A percentile compares a stretch with the other conserved stretches of the same genome.
Evolutionary conservation across 257 asterid species (phyloP).

Genomic region (Primulina eburnea): DNA sequence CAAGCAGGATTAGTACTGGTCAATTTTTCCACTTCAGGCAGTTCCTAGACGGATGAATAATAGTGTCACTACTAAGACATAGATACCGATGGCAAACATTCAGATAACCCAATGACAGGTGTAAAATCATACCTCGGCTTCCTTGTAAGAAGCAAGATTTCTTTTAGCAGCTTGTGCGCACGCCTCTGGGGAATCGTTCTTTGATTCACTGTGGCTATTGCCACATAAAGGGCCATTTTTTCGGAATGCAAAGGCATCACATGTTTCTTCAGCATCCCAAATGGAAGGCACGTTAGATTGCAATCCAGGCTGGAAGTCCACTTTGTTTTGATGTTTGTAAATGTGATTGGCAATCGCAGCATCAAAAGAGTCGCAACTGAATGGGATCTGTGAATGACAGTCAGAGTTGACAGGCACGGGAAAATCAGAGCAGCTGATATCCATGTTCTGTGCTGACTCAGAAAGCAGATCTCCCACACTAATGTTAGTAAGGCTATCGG

Average conservation of each 20-base stretch:
- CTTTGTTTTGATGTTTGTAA: constrained; percentile 64
- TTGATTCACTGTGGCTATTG: constrained; percentile 29
- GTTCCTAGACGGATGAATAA: constrained; percentile 40
- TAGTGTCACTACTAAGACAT: constrained; percentile 11
- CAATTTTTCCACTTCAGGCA: constrained; percentile 40
- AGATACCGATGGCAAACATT: constrained; percentile 2
- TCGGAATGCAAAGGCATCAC: constrained; percentile 88
- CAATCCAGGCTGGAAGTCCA: constrained; percentile 39
- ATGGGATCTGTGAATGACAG: constrained; percentile 54
- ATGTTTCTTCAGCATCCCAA: constrained; percentile 95
- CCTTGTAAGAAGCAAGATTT: constrained; percentile 38
- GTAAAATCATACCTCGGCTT: constrained; percentile 47
- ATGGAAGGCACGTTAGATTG: constrained; percentile 56
- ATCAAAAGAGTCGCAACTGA: constrained; percentile 94
- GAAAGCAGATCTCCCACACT: constrained; percentile 80
- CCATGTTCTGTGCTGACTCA: constrained; percentile 41
- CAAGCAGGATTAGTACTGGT: constrained; percentile 28
- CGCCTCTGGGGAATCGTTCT: constrained; percentile 32
- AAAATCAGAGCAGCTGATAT: constrained; percentile 42
- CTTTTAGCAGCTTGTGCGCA: constrained; percentile 30
- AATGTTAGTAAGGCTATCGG: constrained; percentile 81
- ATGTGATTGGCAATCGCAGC: constrained; percentile 98
- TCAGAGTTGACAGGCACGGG: constrained; percentile 36
- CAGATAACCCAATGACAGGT: constrained; percentile 17
- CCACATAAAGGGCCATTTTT: constrained; percentile 36